phyloP scores from a whole-genome alignment of 768 basidiomycete genomes.

The Mrakia hoshinonis region DNA sequence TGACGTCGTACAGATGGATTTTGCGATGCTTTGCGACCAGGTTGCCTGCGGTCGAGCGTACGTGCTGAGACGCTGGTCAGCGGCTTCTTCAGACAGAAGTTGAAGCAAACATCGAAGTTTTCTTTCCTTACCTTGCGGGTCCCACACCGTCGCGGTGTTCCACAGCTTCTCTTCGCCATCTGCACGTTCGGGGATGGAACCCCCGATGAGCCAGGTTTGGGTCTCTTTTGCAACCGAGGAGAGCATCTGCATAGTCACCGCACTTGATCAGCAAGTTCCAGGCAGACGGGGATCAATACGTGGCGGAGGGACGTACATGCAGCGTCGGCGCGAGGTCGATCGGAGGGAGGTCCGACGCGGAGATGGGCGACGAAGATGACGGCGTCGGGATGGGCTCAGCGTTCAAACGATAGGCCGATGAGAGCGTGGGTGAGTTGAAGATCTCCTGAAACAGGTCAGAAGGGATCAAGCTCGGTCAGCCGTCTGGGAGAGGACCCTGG shows the following conservation, averaged over 20 bases:
- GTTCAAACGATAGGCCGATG: conserved; percentile 21
- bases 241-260: conserved; percentile 20
- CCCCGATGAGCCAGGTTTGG: conserved; percentile 26
- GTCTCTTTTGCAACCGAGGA: conserved; percentile 24
- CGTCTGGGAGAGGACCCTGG: too few species aligned
- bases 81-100: background rate
- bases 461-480: background rate
- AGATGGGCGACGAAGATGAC: background rate
- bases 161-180: conserved; percentile 14
- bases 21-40: conserved; percentile 30
- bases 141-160: conserved; percentile 31
- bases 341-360: conserved; percentile 5
- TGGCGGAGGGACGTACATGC: background rate
- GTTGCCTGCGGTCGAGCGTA: conserved; percentile 23
- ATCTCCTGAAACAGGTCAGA: conserved; percentile 21
- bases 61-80: too few species aligned
- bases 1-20: conserved; percentile 30
- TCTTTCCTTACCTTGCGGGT: conserved; percentile 28
- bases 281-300: too few species aligned
- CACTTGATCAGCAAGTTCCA: background rate
- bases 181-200: conserved; percentile 28
- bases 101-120: background rate
- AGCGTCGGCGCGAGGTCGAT: conserved; percentile 2
- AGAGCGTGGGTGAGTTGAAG: conserved; percentile 30
- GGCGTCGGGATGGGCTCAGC: conserved; percentile 26